Evolutionary conservation across 805 yeast species (phyloP).

Genomic region (Schwanniomyces pseudopolymorphus): DNA sequence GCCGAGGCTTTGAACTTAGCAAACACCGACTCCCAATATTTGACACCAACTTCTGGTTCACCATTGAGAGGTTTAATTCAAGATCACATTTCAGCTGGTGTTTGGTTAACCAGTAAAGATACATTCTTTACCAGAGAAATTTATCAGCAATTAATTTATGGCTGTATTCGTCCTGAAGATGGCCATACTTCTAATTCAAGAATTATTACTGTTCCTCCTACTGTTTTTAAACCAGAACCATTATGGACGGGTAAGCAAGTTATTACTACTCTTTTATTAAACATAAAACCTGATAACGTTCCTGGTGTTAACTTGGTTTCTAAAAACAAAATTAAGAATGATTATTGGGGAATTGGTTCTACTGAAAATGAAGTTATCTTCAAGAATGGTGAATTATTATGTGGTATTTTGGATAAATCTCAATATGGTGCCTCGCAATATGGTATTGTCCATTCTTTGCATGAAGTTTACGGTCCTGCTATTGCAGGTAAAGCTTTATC

Average conservation of each 20-base stretch:
- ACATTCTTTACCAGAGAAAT: constrained; percentile 85
- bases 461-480: constrained; percentile 91
- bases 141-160: constrained; percentile 91
- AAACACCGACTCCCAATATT: constrained; percentile 94
- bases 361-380: constrained; percentile 83
- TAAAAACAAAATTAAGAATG: constrained; percentile 86
- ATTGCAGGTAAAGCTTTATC: constrained; percentile 87
- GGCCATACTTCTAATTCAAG: constrained; percentile 78
- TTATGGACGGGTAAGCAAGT: constrained; percentile 99
- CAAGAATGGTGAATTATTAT: constrained; percentile 79
- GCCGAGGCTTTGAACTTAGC: constrained; percentile 95
- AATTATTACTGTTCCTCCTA: constrained; percentile 83
- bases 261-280: constrained; percentile 85
- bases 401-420: constrained; percentile 95
- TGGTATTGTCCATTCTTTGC: constrained; percentile 94
- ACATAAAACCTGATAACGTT: constrained; percentile 80
- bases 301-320: constrained; percentile 89
- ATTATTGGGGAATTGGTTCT: constrained; percentile 90
- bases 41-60: constrained; percentile 97
- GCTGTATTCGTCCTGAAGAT: constrained; percentile 95
- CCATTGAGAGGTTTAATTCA: constrained; percentile 99
- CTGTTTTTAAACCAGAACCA: constrained; percentile 81
- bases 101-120: constrained; percentile 95
- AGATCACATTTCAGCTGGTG: constrained; percentile 98
- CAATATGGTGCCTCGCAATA: constrained; percentile 98